A percentile compares a stretch with the other conserved stretches of the same genome.
phyloP scores from a whole-genome alignment of 2,329 filamentous ascomycete species.

The Aspergillus unguis region DNA sequence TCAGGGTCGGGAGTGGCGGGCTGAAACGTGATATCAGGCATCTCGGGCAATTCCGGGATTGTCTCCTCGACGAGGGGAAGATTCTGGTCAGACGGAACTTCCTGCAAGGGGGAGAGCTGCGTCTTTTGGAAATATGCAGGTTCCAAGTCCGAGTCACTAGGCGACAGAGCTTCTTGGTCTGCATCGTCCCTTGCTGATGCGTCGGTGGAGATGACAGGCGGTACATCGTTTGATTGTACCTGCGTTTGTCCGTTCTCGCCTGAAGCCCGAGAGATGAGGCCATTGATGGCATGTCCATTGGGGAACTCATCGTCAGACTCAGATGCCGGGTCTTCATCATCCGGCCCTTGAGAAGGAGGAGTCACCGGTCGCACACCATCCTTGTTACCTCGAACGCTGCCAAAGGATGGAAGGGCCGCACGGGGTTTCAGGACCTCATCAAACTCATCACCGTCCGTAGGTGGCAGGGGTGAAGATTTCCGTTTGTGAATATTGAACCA shows the following conservation, averaged over 20 bases:
- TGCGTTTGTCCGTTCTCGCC: conserved; percentile 13
- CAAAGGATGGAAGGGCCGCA: conserved; percentile 59
- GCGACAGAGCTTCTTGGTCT: conserved; percentile 4
- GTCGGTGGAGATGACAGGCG: background rate
- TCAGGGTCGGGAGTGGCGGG: conserved; percentile 48
- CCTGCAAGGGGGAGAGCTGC: conserved; percentile 4
- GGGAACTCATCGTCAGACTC: conserved; percentile 50
- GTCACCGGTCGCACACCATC: conserved; percentile 25
- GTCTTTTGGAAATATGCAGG: background rate
- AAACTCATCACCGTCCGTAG: conserved; percentile 47
- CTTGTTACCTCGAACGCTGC: conserved; percentile 55
- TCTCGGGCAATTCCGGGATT: conserved; percentile 34
- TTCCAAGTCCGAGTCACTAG: background rate
- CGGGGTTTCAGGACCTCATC: conserved; percentile 58
- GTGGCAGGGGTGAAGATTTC: conserved; percentile 26
- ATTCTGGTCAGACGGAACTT: conserved; percentile 10
- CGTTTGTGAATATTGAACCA: conserved; percentile 39
- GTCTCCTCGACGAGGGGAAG: conserved; percentile 10
- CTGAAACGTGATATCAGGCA: conserved; percentile 47
- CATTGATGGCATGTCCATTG: conserved; percentile 52
- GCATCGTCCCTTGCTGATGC: background rate
- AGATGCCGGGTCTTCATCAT: conserved; percentile 34
- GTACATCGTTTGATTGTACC: background rate
- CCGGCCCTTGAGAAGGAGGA: conserved; percentile 21
- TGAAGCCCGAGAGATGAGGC: conserved; percentile 45